Base-by-base conservation (phyloP, 2,329 filamentous ascomycete species). In the Trichophyton mentagrophytes region DNA sequence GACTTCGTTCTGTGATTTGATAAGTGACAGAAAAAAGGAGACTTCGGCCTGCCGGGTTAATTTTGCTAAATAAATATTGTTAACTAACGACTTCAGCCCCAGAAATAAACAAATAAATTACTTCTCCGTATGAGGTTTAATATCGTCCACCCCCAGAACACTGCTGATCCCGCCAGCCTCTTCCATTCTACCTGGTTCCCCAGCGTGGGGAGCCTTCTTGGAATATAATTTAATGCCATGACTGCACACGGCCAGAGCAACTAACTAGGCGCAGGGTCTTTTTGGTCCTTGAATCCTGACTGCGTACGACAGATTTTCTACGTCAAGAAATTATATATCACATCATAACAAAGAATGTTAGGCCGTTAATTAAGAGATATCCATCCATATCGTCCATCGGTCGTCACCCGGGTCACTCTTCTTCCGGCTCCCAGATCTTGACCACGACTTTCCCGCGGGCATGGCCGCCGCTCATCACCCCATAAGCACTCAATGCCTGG, bases 381-480 rank as follows among this genome's bases (percentile, higher is more conserved):
- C 27, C 27, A 30, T 30, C 27, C 27, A 30, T 6, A 44, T 44
- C 13, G 40, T 44, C 40, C n/a, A n/a, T n/a, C n/a, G n/a, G n/a
- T n/a, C n/a, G 4, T 7, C 17, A 44, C 6, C 44, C 11, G 7
- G 9, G 22, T 44, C 33, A n/a, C 30, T 38, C 40, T 13, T 20
- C 22, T n/a, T 61, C 51, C 8, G 62, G 60, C 33, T 63, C 53
- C 60, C 62, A 63, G 56, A 63, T 36, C 17, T 58, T 58, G 11
- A 63, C 36, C 4, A 63, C 53, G 4, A 63, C n/a, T 40, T 63
- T 63, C 6, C 62, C 62, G 17, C 53, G 22, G 3, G 62, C 60
- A 60, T 63, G 62, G 7, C 62, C 62, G 17, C 33, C 47, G 13
- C 25, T 30, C 30, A 60, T 55, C 30, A 38, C 51, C 13, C 59